Conservation (phyloP, 352 stramenopile species). For the Pythium rishiriense region DNA sequence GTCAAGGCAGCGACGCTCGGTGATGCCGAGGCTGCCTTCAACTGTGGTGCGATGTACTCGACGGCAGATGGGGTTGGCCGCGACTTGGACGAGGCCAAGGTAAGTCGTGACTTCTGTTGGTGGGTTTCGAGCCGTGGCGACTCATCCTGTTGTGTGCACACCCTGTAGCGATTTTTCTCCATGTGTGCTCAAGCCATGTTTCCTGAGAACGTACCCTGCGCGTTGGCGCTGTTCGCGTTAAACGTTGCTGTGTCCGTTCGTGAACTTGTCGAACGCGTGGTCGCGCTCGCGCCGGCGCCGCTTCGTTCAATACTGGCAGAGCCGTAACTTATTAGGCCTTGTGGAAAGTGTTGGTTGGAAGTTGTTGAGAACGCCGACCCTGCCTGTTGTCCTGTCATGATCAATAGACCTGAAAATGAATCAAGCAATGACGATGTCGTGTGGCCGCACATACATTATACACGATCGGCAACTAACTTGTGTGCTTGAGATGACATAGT, state of each 20-base stretch:
- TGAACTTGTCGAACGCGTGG: not conserved
- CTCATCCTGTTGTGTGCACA: constrained; percentile 5
- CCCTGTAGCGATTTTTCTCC: constrained; percentile 39
- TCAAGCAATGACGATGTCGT: not conserved
- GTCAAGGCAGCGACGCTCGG: constrained; percentile 49
- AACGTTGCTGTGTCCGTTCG: constrained; percentile 18
- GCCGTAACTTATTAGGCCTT: constrained; percentile 26
- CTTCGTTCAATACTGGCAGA: constrained; percentile 15
- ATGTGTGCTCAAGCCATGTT: constrained; percentile 54
- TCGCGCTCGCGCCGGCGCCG: constrained; percentile 4
- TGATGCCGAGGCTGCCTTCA: constrained; percentile 64
- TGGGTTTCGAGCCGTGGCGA: not conserved
- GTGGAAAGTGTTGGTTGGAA: not conserved
- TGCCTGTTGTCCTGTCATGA: not conserved
- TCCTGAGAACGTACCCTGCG: constrained; percentile 65
- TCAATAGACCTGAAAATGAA: constrained; percentile 2
- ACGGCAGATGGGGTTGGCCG: constrained; percentile 45
- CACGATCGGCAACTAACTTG: not conserved
- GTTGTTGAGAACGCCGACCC: not conserved
- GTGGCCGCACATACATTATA: constrained; percentile 10
- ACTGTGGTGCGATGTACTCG: constrained; percentile 58
- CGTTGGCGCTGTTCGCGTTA: constrained; percentile 36
- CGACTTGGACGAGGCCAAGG: constrained; percentile 43
- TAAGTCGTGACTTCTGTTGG: constrained; percentile 1
- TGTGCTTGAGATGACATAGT: not conserved